Evolutionary conservation across 1,284 basidiomycete species (phyloP), one percentile per base, ranked within the genome.

Genomic region (Ustilago vetiveriae): DNA sequence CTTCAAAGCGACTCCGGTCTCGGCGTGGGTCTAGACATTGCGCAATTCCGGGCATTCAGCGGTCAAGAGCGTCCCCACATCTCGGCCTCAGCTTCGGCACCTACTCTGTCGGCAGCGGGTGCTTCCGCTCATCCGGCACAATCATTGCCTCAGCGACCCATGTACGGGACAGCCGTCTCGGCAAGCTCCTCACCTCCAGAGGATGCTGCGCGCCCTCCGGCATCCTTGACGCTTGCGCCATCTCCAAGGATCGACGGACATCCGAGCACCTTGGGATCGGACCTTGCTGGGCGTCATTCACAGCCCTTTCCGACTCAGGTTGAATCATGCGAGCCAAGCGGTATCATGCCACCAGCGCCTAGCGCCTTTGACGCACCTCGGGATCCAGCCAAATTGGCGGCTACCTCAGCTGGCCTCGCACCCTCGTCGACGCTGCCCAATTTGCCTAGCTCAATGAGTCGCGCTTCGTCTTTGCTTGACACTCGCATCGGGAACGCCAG

Each of bases 301-400:
- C 27, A 48, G 29, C 30, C 16, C 24, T 9, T 16, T 30, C 14
- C 44, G 27, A n/a, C 26, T 11, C n/a, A 33, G 8, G 19, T 14
- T 14, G 27, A 41, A n/a, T 42, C 35, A 9, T 22, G 33, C n/a
- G 48, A 67, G 29, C n/a, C 51, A n/a, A 37, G 24, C 13, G 27
- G 22, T 5, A 53, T 63, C 37, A 47, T 68, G 27, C 64, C 67
- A 7, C 55, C 41, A 3, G 65, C 59, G 6, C 75, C 75, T 0
- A 70, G 59, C 35, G 67, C 74, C 11, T 67, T 74, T 19, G 63
- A 69, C 33, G 46, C 43, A 1, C 68, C 74, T 30, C 58, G 39
- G 19, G 68, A 74, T 47, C 73, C 75, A 9, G 50, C 64, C 33
- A 75, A 75, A 46, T 35, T 60, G 27, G 59, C 74, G 7, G 68